phyloP scores from a whole-genome alignment of 2,329 filamentous ascomycete species.

The Shiraia bambusicola region DNA sequence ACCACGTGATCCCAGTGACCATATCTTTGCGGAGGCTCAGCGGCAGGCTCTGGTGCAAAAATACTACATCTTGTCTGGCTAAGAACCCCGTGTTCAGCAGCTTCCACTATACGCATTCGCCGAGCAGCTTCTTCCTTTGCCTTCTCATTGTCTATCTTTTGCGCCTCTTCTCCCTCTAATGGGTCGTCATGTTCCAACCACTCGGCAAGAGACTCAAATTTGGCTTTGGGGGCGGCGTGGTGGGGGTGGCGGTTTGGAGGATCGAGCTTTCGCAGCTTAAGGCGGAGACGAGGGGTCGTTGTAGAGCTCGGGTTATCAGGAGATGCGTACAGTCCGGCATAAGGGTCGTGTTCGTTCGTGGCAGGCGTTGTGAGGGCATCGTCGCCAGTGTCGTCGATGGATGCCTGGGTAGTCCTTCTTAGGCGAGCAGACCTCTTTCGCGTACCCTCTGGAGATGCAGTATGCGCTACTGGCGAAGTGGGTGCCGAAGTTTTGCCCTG shows the following conservation, averaged over 20 bases:
- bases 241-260: conserved; percentile 55
- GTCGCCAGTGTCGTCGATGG: conserved; percentile 16
- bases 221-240: conserved; percentile 50
- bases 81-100: conserved; percentile 74
- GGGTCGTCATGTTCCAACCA: conserved; percentile 61
- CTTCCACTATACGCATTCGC: conserved; percentile 70
- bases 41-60: conserved; percentile 70
- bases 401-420: conserved; percentile 21
- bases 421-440: conserved; percentile 27
- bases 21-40: conserved; percentile 77
- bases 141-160: conserved; percentile 35
- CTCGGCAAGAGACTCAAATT: conserved; percentile 60
- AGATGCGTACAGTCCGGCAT: conserved; percentile 23
- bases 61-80: conserved; percentile 69
- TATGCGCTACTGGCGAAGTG: conserved; percentile 18
- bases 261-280: conserved; percentile 55
- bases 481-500: conserved; percentile 28
- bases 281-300: conserved; percentile 43
- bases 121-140: conserved; percentile 64
- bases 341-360: conserved; percentile 20
- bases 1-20: conserved; percentile 84
- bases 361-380: conserved; percentile 12
- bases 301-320: conserved; percentile 22
- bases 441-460: conserved; percentile 18
- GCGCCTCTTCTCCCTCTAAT: conserved; percentile 46